Base-by-base conservation (phyloP, 2,329 filamentous ascomycete species). In the Immersiporthe knoxdaviesiana region DNA sequence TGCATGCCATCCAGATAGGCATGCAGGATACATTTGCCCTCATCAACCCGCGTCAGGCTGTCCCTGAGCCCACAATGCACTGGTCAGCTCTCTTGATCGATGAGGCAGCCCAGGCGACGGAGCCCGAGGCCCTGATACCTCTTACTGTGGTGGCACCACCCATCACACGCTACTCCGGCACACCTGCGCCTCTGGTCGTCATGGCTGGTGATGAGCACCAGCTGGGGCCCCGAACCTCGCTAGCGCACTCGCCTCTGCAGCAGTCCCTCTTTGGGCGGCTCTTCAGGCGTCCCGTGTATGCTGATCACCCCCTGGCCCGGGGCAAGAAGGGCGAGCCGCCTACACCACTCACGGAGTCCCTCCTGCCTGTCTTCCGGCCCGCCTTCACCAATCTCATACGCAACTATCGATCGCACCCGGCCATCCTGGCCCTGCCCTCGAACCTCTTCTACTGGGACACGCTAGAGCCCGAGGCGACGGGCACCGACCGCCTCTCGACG, bases 191-290 rank as follows among this genome's bases (percentile, higher is more conserved):
- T 1, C 59, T 74, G 1, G 56, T 75, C 6, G 71, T 75, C 24
- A 75, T 75, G 74, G 74, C 74, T 27, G 74, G 74, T 21, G 74
- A 75, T 59, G 72, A 75, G 58, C 70, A 72, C 41, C 74, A 74
- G 50, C 67, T 75, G 27, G 72, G 72, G 32, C 74, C 74, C 7
- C 69, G 70, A 18, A 75, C 74, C 6, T 72, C 68, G 11, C 60
- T 63, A 3, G 64, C 72, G 10, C 30, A 12, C 2, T 71, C 74
- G 2, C 68, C 72, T 4, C 69, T 75, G 35, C 65, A 68, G 39
- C 37, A 59, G 14, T 74, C 74, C 4, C 71, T 74, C 30, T 74
- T 74, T 52, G 73, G 72, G 8, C 72, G 74, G 24, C 68, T 74
- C 1, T 73, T 74, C 64, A 62, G 67, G n/a, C 71, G 72, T 12